Evolutionary conservation across 768 basidiomycete species (phyloP).

Genomic region (Tricholoma hemisulphureum): DNA sequence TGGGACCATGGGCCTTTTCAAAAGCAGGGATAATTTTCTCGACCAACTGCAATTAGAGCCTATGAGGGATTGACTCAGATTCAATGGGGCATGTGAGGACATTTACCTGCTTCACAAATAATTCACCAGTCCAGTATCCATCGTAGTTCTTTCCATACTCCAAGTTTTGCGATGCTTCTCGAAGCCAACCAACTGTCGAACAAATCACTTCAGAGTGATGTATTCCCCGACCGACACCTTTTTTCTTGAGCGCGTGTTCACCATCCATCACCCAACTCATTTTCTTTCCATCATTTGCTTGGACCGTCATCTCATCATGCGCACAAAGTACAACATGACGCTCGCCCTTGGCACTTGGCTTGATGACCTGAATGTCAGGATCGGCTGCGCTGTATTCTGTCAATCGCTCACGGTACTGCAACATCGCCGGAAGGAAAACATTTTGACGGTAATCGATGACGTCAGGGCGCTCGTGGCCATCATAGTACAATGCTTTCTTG

Average conservation of each 20-base stretch:
- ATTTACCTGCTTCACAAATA: constrained; percentile 22
- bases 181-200: constrained; percentile 29
- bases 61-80: too few relatives aligned
- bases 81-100: too few relatives aligned
- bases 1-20: constrained; percentile 27
- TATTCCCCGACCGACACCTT: constrained; percentile 35
- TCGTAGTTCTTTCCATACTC: constrained; percentile 47
- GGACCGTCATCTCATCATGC: constrained; percentile 42
- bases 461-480: constrained; percentile 37
- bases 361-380: constrained; percentile 11
- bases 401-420: constrained; percentile 11
- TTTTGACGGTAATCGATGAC: constrained; percentile 32
- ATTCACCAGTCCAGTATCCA: constrained; percentile 36
- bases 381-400: constrained; percentile 19
- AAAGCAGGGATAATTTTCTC: constrained; percentile 32
- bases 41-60: constrained; percentile 15
- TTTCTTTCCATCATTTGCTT: constrained; percentile 34
- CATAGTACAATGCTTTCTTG: constrained; percentile 35
- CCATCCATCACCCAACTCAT: constrained; percentile 35
- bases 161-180: constrained; percentile 30
- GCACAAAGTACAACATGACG: constrained; percentile 24
- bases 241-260: constrained; percentile 35
- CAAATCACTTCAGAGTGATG: constrained; percentile 39
- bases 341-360: constrained; percentile 15
- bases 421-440: constrained; percentile 28